Conservation (phyloP, 225 moss, liverwort and hornwort species). For the Marchantia polymorpha region DNA sequence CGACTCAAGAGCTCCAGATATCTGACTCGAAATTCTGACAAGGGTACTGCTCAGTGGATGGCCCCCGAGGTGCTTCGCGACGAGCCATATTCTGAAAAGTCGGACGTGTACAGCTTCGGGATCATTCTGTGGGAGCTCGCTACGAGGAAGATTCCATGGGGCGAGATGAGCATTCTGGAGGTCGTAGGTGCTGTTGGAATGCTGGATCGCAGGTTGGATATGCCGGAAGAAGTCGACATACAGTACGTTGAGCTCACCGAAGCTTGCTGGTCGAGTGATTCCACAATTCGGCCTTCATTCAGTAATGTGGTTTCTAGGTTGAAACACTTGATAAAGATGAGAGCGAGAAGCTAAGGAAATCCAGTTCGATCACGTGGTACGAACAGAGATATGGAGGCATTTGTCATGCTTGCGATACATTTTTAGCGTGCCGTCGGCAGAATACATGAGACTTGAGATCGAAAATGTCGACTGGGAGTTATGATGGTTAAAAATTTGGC, state of each 20-base stretch:
- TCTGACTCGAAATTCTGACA: slow-evolving; percentile 25
- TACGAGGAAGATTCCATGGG: slow-evolving; percentile 34
- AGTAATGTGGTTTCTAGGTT: too few species aligned
- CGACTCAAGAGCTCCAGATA: slow-evolving; percentile 28
- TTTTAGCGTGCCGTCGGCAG: too few species aligned
- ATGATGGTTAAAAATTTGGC: too few species aligned
- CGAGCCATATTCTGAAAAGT: slow-evolving; percentile 8
- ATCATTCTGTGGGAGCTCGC: neutral
- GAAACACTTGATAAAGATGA: too few species aligned
- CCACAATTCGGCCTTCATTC: too few species aligned
- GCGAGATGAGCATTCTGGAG: slow-evolving; percentile 29
- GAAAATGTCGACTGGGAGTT: too few species aligned
- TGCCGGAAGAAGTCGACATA: slow-evolving; percentile 19
- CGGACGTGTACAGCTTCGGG: too few species aligned
- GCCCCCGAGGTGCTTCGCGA: slow-evolving; percentile 32
- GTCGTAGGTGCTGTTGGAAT: slow-evolving; percentile 34
- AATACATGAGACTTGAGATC: too few species aligned
- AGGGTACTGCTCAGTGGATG: slow-evolving; percentile 37
- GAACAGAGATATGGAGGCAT: too few species aligned
- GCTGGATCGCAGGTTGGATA: slow-evolving; percentile 23
- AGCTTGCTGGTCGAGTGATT: neutral
- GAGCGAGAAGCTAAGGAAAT: too few species aligned
- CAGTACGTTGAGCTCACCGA: neutral
- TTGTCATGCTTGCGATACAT: too few species aligned
- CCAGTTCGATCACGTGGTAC: too few species aligned